Percentiles rank a stretch among this genome's conserved stretches.
phyloP scores from a whole-genome alignment of 768 basidiomycete species.

The Rhizopogon sp. region DNA sequence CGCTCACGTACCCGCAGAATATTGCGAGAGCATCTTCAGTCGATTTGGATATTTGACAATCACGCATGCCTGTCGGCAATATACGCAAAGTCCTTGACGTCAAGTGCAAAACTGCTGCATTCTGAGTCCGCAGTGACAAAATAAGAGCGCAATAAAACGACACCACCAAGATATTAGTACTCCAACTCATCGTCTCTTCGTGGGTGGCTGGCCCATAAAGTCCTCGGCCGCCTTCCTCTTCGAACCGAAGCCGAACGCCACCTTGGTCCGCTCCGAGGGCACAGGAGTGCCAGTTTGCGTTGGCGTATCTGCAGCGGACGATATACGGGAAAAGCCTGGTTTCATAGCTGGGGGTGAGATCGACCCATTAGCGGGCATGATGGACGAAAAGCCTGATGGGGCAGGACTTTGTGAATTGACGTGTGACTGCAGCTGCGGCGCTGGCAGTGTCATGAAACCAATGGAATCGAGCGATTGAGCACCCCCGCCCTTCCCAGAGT shows the following conservation, averaged over 20 bases:
- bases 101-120: not conserved
- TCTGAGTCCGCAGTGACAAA: not conserved
- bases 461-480: slow-evolving; percentile 42
- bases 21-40: no score
- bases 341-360: slow-evolving; percentile 55
- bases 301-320: slow-evolving; percentile 48
- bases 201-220: slow-evolving; percentile 56
- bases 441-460: slow-evolving; percentile 73
- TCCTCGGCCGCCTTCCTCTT: slow-evolving; percentile 82
- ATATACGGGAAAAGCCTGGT: slow-evolving; percentile 76
- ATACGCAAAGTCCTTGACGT: not conserved
- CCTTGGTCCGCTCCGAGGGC: slow-evolving; percentile 62
- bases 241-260: slow-evolving; percentile 70
- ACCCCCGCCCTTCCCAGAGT: slow-evolving; percentile 42
- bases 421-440: slow-evolving; percentile 40
- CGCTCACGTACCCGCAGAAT: no score
- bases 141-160: not conserved
- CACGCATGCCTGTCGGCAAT: not conserved
- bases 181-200: slow-evolving; percentile 43
- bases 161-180: not conserved
- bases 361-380: slow-evolving; percentile 25
- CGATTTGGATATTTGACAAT: not conserved
- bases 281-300: slow-evolving; percentile 50
- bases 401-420: slow-evolving; percentile 38
- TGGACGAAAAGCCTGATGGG: slow-evolving; percentile 33